These are phyloP conservation scores for Boletus sp. DNA, from an alignment of 768 basidiomycete genomes.

Conservation along the genomic window DNA sequence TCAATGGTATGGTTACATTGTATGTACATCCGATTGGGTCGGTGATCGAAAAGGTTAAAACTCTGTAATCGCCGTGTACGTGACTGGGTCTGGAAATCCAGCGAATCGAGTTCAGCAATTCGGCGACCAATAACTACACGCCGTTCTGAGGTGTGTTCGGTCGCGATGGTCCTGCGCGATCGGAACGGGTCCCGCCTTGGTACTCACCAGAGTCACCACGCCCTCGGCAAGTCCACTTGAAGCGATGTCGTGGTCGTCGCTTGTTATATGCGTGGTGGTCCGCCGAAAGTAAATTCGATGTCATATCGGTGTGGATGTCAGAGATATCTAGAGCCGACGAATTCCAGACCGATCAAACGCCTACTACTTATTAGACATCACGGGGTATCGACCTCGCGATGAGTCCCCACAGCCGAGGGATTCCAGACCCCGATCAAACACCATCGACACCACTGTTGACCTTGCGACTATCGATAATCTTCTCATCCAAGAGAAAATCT, in stretches of 20 bases:
- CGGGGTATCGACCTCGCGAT: slow-evolving; percentile 6
- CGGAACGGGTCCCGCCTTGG: background rate
- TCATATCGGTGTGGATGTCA: background rate
- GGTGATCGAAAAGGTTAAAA: slow-evolving; percentile 23
- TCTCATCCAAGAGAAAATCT: slow-evolving; percentile 17
- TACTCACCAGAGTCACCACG: too few species aligned
- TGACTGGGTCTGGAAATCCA: background rate
- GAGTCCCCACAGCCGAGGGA: slow-evolving; percentile 14
- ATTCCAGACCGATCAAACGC: slow-evolving; percentile 4
- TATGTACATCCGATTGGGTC: background rate
- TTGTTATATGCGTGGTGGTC: background rate
- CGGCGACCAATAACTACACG: background rate
- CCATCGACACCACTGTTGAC: background rate
- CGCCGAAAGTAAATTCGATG: background rate
- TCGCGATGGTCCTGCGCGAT: background rate
- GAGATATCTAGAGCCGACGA: background rate
- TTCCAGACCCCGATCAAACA: slow-evolving; percentile 13
- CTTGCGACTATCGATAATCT: slow-evolving; percentile 20
- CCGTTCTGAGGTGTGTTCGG: background rate
- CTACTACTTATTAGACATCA: background rate
- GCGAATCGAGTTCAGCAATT: background rate
- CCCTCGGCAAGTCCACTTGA: background rate
- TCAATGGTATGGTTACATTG: background rate
- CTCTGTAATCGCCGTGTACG: slow-evolving; percentile 7
- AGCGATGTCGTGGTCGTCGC: background rate